phyloP scores from a whole-genome alignment of 176 grass and related monocot genomes.

The Juncus inflexus region DNA sequence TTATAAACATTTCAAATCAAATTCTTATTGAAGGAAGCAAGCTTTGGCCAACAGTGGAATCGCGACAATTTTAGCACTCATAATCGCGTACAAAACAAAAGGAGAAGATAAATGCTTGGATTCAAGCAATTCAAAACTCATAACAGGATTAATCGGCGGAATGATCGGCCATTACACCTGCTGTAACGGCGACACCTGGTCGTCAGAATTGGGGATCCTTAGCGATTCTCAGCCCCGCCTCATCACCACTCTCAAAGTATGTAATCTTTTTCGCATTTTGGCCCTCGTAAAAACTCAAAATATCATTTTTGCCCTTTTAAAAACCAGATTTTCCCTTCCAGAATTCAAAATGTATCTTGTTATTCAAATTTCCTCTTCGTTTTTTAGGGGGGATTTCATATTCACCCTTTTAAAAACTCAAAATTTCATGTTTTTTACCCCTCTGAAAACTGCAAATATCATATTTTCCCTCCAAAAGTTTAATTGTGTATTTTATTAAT shows the following conservation, averaged over 20 bases:
- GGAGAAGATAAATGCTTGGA: conserved; percentile 81
- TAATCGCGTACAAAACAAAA: conserved; percentile 41
- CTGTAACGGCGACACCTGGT: conserved; percentile 98
- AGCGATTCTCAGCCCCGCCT: conserved; percentile 74
- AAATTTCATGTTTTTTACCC: too few species aligned
- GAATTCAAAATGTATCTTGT: neutral
- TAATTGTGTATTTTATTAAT: too few species aligned
- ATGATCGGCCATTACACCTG: conserved; percentile 90
- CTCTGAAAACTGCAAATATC: too few species aligned
- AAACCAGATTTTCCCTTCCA: neutral
- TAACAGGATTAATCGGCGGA: conserved; percentile 88
- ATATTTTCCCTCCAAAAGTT: too few species aligned
- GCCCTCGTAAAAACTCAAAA: too few species aligned
- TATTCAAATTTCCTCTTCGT: too few species aligned
- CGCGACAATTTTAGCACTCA: conserved; percentile 67
- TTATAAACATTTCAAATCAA: neutral
- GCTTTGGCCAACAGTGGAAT: conserved; percentile 87
- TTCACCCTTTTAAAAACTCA: too few species aligned
- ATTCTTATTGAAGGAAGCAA: conserved; percentile 80
- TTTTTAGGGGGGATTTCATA: too few species aligned
- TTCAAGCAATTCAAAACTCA: conserved; percentile 52
- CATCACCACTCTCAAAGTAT: conserved; percentile 87
- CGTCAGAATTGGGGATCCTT: conserved; percentile 87
- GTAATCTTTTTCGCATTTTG: neutral
- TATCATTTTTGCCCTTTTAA: neutral